Conservation (phyloP, 139 green algal species). For the Ettlia oleoabundans region DNA sequence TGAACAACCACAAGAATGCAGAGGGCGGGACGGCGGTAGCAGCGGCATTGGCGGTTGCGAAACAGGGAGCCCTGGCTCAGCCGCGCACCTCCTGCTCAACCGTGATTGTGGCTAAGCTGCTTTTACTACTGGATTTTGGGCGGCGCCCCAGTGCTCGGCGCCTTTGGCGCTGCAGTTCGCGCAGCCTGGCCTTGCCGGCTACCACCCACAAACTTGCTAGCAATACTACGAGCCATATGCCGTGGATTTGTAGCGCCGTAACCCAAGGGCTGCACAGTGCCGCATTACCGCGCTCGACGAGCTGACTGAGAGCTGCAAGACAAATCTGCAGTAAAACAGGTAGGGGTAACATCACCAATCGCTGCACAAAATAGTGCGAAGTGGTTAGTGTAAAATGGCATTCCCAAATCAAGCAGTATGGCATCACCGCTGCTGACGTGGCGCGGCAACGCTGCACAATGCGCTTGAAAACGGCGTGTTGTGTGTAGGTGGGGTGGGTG, state of each 20-base stretch:
- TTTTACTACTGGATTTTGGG: too few relatives aligned
- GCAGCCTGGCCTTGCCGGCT: constrained; percentile 16
- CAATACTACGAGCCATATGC: constrained; percentile 28
- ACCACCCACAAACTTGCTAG: constrained; percentile 46
- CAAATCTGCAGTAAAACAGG: not conserved
- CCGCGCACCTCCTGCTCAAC: constrained; percentile 31
- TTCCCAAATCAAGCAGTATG: too few relatives aligned
- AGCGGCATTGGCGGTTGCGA: too few relatives aligned
- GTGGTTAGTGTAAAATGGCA: not conserved
- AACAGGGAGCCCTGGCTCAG: too few relatives aligned
- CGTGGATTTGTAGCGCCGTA: constrained; percentile 39
- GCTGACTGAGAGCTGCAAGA: not conserved
- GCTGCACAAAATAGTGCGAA: not conserved
- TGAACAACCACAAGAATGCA: too few relatives aligned
- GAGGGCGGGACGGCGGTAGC: too few relatives aligned
- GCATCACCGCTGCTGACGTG: too few relatives aligned
- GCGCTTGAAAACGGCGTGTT: too few relatives aligned
- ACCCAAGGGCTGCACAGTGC: constrained; percentile 2
- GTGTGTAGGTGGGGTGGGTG: too few relatives aligned
- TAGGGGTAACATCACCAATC: not conserved
- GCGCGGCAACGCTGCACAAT: too few relatives aligned
- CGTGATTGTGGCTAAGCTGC: not conserved
- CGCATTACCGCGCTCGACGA: not conserved
- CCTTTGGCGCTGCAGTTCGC: constrained; percentile 36
- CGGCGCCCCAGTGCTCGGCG: not conserved